Evolutionary conservation across 495 filamentous ascomycete genomes (phyloP).

Genomic region (Trypethelium eluteriae): DNA sequence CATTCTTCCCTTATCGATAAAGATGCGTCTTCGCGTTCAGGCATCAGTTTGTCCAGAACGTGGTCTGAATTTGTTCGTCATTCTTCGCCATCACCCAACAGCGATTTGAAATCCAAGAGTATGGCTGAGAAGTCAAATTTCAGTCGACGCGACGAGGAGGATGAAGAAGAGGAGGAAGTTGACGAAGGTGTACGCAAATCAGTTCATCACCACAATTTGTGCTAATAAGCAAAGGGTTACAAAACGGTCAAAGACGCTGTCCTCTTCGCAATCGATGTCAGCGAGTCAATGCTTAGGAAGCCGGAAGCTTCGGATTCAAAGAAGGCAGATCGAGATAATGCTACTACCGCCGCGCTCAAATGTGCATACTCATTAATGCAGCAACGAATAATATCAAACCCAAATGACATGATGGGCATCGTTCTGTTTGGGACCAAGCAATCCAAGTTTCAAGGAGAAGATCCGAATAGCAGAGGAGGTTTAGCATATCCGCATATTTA

Average conservation of each 20-base stretch:
- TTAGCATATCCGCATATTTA: slow-evolving; percentile 86
- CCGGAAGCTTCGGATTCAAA: slow-evolving; percentile 59
- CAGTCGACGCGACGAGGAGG: background rate
- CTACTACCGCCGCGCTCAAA: slow-evolving; percentile 72
- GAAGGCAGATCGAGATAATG: slow-evolving; percentile 57
- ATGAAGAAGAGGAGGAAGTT: slow-evolving; percentile 6
- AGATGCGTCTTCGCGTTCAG: too few species aligned
- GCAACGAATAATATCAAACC: slow-evolving; percentile 93
- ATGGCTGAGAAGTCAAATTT: background rate
- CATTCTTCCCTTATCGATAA: background rate
- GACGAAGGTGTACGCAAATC: background rate
- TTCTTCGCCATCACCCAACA: background rate
- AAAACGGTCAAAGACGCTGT: slow-evolving; percentile 92
- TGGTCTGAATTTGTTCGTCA: too few species aligned
- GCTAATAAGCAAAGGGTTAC: slow-evolving; percentile 46
- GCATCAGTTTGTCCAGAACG: too few species aligned
- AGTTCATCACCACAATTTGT: background rate
- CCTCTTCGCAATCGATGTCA: slow-evolving; percentile 92
- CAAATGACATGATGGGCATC: slow-evolving; percentile 95
- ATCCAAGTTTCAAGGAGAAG: slow-evolving; percentile 71
- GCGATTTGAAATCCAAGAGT: background rate
- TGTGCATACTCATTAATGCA: slow-evolving; percentile 94
- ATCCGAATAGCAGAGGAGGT: slow-evolving; percentile 46
- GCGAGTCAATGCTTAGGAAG: slow-evolving; percentile 71
- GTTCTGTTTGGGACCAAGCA: slow-evolving; percentile 87